Base-by-base conservation (phyloP, 2,329 filamentous ascomycete species). In the Curvularia sp. region DNA sequence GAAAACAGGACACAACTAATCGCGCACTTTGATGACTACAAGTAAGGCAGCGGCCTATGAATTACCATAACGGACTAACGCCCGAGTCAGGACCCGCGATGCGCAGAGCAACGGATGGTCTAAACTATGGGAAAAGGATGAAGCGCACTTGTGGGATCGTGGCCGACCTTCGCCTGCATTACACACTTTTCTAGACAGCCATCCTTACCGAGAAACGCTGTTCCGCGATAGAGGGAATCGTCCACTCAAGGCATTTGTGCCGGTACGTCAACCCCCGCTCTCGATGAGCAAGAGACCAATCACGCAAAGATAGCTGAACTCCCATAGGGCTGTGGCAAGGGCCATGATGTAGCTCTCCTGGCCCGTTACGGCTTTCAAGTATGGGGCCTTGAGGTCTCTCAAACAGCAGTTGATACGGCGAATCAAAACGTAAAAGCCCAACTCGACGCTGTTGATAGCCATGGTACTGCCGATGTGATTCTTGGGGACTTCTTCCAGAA, bases 271-370 rank as follows among this genome's bases (percentile, higher is more conserved):
- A 13, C 18, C 19, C 43, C 42, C 21, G 19, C 34, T 3, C 18
- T 23, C 48, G 10, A 15, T 21, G 4, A 32, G 13, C n/a, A n/a
- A 30, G 3, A 15, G 7, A 43, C 9, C 9, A 15, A 36, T 28
- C 6, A 10, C 34, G 34, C 42, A 21, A 13, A 15, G 27, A 47
- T 41, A 13, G 46, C 32, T 56, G 50, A 54, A 23, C 10, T 25
- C 19, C 30, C 32, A 23, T 30, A 67, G 2, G 91, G 90, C 13
- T 95, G 91, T 74, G 92, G 91, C 0, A 83, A 84, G 45, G 92
- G 92, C 7, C 88, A 93, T 71, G 92, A 96, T 78, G 91, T 91
- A 2, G 80, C 92, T 13, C 81, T 95, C 30, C 81, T 96, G 39
- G 85, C 87, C 47, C 84, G 85, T 12, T 86, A 88, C 68, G 91